These are phyloP conservation scores for Globisporangium perplexum DNA, from an alignment of 352 stramenopile species.

Conservation along the genomic window DNA sequence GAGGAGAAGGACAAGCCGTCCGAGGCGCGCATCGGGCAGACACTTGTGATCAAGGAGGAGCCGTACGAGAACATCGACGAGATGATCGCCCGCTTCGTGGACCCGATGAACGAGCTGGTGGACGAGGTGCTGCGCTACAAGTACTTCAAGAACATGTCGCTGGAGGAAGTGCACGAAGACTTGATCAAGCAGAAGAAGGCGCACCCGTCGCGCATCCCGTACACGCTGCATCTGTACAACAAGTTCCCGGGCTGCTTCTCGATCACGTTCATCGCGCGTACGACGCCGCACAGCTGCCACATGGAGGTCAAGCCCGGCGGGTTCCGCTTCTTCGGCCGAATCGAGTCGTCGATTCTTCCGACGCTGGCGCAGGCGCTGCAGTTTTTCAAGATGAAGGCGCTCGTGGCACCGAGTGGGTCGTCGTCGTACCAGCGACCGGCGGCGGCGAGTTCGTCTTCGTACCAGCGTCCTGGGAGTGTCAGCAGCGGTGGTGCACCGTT, in stretches of 20 bases:
- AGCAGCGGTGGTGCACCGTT: constrained; percentile 40
- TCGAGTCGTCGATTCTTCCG: constrained; percentile 81
- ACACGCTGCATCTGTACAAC: constrained; percentile 79
- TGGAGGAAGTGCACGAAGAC: constrained; percentile 80
- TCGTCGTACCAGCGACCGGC: constrained; percentile 13
- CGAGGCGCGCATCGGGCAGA: constrained; percentile 72
- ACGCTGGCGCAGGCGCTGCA: constrained; percentile 74
- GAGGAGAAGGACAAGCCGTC: constrained; percentile 85
- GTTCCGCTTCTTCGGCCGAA: constrained; percentile 83
- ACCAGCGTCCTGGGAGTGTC: constrained; percentile 36
- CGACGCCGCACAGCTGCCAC: constrained; percentile 81
- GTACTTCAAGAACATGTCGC: constrained; percentile 66
- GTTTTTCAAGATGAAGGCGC: constrained; percentile 89
- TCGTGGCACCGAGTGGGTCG: constrained; percentile 44
- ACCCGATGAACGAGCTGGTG: constrained; percentile 86
- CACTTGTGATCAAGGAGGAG: constrained; percentile 85
- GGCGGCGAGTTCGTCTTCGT: constrained; percentile 22
- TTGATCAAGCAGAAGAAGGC: constrained; percentile 88
- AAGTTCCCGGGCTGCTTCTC: constrained; percentile 88
- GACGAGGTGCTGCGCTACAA: constrained; percentile 86
- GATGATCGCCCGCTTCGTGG: constrained; percentile 82
- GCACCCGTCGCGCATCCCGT: constrained; percentile 76
- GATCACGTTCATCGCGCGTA: constrained; percentile 83
- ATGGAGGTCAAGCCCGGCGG: constrained; percentile 84
- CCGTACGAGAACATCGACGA: constrained; percentile 87